Conservation (phyloP, 2,329 filamentous ascomycete genomes). For the Xylaria arbuscula region DNA sequence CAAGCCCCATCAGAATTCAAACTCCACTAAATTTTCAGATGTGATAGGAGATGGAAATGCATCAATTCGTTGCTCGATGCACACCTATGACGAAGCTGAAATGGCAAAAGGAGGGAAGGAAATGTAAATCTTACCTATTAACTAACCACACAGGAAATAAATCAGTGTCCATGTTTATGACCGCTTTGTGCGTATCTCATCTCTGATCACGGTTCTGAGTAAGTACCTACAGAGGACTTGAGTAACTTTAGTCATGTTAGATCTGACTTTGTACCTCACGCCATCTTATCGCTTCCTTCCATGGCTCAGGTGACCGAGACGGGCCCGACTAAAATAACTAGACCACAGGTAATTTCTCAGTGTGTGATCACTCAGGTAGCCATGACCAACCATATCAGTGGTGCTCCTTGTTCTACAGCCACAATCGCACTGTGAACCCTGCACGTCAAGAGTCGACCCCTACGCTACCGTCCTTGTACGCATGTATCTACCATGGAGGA, state of each 20-base stretch:
- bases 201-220: conserved; percentile 7
- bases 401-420: background rate
- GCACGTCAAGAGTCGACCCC: conserved; percentile 14
- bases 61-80: conserved; percentile 26
- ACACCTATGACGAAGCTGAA: conserved; percentile 26
- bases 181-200: background rate
- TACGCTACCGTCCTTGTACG: background rate
- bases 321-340: conserved; percentile 34
- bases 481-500: background rate
- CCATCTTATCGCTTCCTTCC: conserved; percentile 38
- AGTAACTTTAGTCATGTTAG: conserved; percentile 15
- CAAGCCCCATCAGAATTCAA: background rate
- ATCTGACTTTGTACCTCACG: conserved; percentile 20
- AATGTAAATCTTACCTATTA: background rate
- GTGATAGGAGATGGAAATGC: conserved; percentile 20
- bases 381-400: conserved; percentile 14
- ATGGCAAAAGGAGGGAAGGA: background rate
- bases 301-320: conserved; percentile 37
- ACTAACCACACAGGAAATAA: background rate
- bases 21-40: conserved; percentile 18
- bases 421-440: conserved; percentile 32
- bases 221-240: background rate
- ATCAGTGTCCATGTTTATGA: background rate
- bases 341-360: conserved; percentile 31
- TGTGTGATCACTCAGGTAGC: conserved; percentile 22